phyloP scores from a whole-genome alignment of 441 rosid species.

The Melastoma candidum region DNA sequence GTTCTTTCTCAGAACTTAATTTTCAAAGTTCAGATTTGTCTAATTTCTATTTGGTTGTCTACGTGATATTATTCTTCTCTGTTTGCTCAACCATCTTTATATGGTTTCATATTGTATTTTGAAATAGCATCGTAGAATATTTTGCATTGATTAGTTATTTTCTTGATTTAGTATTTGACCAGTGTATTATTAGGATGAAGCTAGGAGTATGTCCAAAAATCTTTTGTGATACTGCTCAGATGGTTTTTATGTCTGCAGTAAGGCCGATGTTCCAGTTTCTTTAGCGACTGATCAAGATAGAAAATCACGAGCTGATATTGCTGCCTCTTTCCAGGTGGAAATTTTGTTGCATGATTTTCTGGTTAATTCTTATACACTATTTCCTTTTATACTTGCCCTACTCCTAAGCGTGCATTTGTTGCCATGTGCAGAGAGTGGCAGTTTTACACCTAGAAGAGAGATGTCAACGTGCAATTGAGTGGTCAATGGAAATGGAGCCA shows the following conservation, averaged over 20 bases:
- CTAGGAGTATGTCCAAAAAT: too few species aligned
- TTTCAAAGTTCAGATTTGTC: too few species aligned
- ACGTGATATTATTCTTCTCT: too few species aligned
- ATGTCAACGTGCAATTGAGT: conserved; percentile 81
- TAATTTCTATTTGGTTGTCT: too few species aligned
- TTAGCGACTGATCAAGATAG: conserved; percentile 63
- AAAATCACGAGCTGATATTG: conserved; percentile 75
- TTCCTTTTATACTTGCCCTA: not conserved
- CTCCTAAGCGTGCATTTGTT: not conserved
- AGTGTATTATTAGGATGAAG: too few species aligned
- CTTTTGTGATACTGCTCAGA: too few species aligned
- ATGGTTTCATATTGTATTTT: too few species aligned
- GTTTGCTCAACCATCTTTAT: too few species aligned
- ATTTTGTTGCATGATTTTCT: not conserved
- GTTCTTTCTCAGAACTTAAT: too few species aligned
- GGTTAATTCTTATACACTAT: not conserved
- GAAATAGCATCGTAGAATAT: too few species aligned
- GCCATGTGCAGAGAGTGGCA: conserved; percentile 64
- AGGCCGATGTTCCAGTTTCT: conserved; percentile 56
- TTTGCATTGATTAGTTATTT: too few species aligned
- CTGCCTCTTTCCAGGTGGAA: conserved; percentile 90
- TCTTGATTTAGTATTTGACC: too few species aligned
- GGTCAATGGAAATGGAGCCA: conserved; percentile 87
- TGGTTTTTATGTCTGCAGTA: conserved; percentile 31
- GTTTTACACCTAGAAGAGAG: conserved; percentile 90